phyloP scores from a whole-genome alignment of 192 early-diverging fungal species.

The Coemansia sp. region DNA sequence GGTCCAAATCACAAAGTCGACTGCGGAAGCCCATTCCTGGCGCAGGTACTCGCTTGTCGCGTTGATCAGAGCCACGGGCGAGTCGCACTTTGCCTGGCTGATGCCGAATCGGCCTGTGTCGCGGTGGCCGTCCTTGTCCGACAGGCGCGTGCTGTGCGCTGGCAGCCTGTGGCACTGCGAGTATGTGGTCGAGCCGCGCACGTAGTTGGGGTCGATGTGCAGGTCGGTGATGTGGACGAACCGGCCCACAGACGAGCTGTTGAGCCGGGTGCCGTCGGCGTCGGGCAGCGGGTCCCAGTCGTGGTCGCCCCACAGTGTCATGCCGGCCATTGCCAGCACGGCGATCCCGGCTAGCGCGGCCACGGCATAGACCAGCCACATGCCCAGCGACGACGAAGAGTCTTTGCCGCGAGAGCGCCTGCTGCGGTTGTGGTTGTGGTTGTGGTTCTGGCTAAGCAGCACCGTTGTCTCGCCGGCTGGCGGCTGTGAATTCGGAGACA shows the following conservation, averaged over 20 bases:
- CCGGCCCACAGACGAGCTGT: slow-evolving; percentile 47
- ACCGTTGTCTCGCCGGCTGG: slow-evolving; percentile 5
- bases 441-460: background rate
- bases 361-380: background rate
- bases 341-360: background rate
- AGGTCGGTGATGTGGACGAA: slow-evolving; percentile 75
- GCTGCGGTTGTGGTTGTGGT: background rate
- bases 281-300: background rate
- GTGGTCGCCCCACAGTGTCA: background rate
- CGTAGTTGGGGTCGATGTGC: slow-evolving; percentile 65
- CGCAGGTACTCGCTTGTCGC: slow-evolving; percentile 60
- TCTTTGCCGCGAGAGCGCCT: no score
- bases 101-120: slow-evolving; percentile 58
- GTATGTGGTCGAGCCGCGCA: slow-evolving; percentile 52
- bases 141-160: slow-evolving; percentile 11
- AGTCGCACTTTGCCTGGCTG: slow-evolving; percentile 61
- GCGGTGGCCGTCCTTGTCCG: slow-evolving; percentile 25
- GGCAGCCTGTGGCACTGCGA: slow-evolving; percentile 59
- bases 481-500: background rate
- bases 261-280: slow-evolving; percentile 19
- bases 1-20: slow-evolving; percentile 75
- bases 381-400: background rate
- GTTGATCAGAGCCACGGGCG: slow-evolving; percentile 57
- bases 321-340: slow-evolving; percentile 2
- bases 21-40: slow-evolving; percentile 28